Percentiles rank a stretch among this genome's conserved stretches.
Conservation (phyloP, 2,329 filamentous ascomycete genomes). For the Talaromyces sp. region DNA sequence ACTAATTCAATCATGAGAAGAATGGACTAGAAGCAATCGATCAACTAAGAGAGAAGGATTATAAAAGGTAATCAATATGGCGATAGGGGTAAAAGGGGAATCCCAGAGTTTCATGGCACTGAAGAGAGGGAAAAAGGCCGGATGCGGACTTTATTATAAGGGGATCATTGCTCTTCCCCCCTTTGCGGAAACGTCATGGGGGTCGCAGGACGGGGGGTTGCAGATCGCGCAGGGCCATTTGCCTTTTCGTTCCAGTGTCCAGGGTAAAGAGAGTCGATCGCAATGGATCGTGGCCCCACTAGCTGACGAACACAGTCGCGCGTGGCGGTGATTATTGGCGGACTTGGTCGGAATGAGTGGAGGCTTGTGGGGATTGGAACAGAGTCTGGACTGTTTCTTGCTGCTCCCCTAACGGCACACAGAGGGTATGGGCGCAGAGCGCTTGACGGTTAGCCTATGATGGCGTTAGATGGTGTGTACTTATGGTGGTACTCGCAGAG, state of each 20-base stretch:
- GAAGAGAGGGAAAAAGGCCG: conserved; percentile 10
- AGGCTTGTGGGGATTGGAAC: conserved; percentile 7
- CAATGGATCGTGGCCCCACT: conserved; percentile 25
- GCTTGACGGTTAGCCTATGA: background rate
- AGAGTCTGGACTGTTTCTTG: conserved; percentile 18
- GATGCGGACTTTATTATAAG: conserved; percentile 25
- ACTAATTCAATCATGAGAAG: conserved; percentile 7
- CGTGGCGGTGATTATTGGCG: conserved; percentile 13
- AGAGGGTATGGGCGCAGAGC: background rate
- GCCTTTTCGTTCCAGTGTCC: conserved; percentile 12
- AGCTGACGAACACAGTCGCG: conserved; percentile 25
- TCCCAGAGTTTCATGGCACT: background rate
- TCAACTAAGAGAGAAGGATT: background rate
- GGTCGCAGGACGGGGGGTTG: conserved; percentile 7
- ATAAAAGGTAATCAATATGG: background rate
- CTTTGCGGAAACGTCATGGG: conserved; percentile 30
- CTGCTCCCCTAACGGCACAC: background rate
- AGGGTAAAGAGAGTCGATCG: conserved; percentile 24
- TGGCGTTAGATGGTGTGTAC: background rate
- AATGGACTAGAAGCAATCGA: background rate
- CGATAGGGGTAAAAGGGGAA: conserved; percentile 9
- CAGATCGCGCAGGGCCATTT: conserved; percentile 17
- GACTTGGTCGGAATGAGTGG: conserved; percentile 16
- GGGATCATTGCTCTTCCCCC: conserved; percentile 11
- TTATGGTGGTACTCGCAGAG: too few relatives aligned